Base-by-base conservation (phyloP, 2,329 filamentous ascomycete genomes). In the Fusarium miscanthi region DNA sequence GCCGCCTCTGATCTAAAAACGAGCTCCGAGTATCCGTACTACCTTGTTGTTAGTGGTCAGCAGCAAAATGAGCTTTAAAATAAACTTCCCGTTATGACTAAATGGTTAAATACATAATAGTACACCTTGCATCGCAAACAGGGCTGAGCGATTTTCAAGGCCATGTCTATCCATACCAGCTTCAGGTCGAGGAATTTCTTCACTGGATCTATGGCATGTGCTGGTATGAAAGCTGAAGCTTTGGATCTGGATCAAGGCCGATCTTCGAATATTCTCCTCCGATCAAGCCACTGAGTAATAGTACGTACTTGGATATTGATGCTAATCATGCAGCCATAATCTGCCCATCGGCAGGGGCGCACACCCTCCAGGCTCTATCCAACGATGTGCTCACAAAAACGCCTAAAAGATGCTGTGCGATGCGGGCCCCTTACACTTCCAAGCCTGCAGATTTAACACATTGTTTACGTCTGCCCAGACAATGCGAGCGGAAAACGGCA, bases 121-220 rank as follows among this genome's bases (percentile, higher is more conserved):
- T 30, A 30, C 31, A 52, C 42, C 63, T 48, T 59, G 54, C 30
- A 54, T 68, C 41, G 49, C 64, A 23, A 52, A 46, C 69, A 72
- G 57, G 70, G 69, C 69, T 72, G 69, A 53, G 42, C 46, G 59
- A 70, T 73, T 61, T 40, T 45, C 45, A 41, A 58, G 45, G 19
- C 40, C 54, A 31, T 52, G 69, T 42, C 41, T 37, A 66, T 60
- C 56, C 63, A 70, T 70, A 52, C 52, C 70, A 61, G 57, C 43
- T 70, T 46, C 66, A 58, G n/a, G 33, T 31, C 42, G 57, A 67
- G 66, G 70, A 70, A 73, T 71, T 57, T 68, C 59, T 66, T 53
- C 46, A 12, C 51, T 63, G 46, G 37, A 59, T 60, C 43, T 37
- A 71, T 62, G 65, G 25, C 65, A 58, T 68, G 17, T 48, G 42